Evolutionary conservation across 1,284 basidiomycete genomes (phyloP).

Genomic region (Leccinum huronense): DNA sequence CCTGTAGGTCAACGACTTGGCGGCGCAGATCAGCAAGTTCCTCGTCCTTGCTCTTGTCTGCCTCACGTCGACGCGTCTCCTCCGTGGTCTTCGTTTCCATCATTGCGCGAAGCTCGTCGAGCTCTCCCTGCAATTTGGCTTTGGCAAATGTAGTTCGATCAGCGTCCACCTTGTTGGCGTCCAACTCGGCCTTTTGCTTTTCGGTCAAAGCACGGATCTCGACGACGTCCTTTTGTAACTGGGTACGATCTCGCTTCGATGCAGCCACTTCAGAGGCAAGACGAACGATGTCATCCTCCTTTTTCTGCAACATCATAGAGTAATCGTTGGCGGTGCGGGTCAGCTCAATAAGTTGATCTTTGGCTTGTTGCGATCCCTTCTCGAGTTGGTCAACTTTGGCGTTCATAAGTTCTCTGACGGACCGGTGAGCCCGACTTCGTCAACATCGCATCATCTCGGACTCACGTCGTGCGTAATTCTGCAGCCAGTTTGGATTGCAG

Average conservation of each 20-base stretch:
- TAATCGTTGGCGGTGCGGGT: slow-evolving; percentile 77
- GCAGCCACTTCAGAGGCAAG: slow-evolving; percentile 58
- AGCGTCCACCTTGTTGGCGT: slow-evolving; percentile 62
- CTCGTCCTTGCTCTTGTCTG: slow-evolving; percentile 83
- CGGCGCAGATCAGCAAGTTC: slow-evolving; percentile 77
- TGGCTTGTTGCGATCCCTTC: slow-evolving; percentile 67
- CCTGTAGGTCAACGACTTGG: slow-evolving; percentile 60
- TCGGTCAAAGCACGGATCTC: slow-evolving; percentile 72
- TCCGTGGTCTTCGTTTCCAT: slow-evolving; percentile 87
- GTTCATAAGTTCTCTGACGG: slow-evolving; percentile 58
- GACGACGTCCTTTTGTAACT: slow-evolving; percentile 57
- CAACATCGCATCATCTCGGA: slow-evolving; percentile 11
- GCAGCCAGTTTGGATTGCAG: slow-evolving; percentile 69
- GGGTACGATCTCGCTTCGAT: slow-evolving; percentile 53
- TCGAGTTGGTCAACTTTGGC: slow-evolving; percentile 62
- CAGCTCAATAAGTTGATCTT: slow-evolving; percentile 78
- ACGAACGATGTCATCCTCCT: slow-evolving; percentile 69
- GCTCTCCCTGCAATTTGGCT: slow-evolving; percentile 72
- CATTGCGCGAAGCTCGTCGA: slow-evolving; percentile 81
- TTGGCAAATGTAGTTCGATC: slow-evolving; percentile 52
- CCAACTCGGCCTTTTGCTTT: slow-evolving; percentile 64
- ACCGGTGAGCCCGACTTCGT: slow-evolving; percentile 9
- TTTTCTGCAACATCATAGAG: slow-evolving; percentile 73
- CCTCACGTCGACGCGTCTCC: slow-evolving; percentile 80
- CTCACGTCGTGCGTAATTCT: slow-evolving; percentile 70